These are phyloP conservation scores for Stropharia rugosoannulata DNA, from an alignment of 768 basidiomycete genomes.

Conservation along the genomic window DNA sequence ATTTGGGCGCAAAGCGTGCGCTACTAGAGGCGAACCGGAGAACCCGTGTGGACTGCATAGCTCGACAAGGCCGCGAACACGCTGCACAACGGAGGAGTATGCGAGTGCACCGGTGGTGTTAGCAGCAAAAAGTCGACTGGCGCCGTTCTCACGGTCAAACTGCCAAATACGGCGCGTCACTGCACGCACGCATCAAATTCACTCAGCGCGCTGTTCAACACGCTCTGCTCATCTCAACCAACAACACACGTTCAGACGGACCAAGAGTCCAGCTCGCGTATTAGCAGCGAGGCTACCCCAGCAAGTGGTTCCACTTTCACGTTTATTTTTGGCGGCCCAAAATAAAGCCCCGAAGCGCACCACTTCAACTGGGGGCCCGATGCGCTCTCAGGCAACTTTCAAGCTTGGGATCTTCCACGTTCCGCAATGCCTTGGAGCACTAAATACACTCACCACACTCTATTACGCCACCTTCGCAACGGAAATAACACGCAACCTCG, in stretches of 20 bases:
- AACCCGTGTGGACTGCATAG: constrained; percentile 18
- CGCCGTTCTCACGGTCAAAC: constrained; percentile 15
- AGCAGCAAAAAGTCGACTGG: constrained; percentile 6
- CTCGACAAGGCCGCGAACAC: constrained; percentile 1
- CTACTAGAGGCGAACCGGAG: constrained; percentile 16
- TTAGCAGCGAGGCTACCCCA: too few relatives aligned
- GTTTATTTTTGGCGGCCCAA: too few relatives aligned
- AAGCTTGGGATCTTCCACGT: constrained; percentile 6
- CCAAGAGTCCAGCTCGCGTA: too few relatives aligned
- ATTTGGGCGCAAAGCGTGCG: constrained; percentile 41
- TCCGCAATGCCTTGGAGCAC: constrained; percentile 26
- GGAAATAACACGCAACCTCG: constrained; percentile 7
- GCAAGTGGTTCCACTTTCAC: too few relatives aligned
- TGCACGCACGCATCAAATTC: not conserved
- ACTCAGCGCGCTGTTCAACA: not conserved
- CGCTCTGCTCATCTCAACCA: too few relatives aligned
- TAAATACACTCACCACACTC: constrained; percentile 8
- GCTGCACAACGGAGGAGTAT: constrained; percentile 1
- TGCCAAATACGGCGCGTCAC: not conserved
- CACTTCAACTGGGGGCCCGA: too few relatives aligned
- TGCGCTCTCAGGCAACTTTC: too few relatives aligned
- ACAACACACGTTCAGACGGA: too few relatives aligned
- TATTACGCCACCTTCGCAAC: not conserved
- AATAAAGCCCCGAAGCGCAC: too few relatives aligned
- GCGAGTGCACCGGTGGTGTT: not conserved